phyloP scores from a whole-genome alignment of 768 basidiomycete species.

The Podaxis mareebaensis region DNA sequence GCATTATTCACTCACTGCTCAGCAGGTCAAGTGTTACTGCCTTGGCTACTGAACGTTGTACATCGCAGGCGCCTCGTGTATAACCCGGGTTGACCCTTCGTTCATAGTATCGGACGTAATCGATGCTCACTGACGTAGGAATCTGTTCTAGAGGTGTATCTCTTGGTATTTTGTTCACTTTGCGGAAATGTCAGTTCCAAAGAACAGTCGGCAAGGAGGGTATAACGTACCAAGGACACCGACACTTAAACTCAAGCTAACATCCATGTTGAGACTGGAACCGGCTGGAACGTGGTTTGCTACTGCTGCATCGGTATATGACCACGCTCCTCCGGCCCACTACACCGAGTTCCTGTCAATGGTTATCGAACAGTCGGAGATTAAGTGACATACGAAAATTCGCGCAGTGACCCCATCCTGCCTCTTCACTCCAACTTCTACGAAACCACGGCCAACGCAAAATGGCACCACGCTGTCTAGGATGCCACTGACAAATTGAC shows the following conservation, averaged over 20 bases:
- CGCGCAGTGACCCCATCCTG: background rate
- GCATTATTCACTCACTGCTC: background rate
- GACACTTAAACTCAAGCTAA: slow-evolving; percentile 4
- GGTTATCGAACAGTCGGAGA: background rate
- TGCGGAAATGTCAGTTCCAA: background rate
- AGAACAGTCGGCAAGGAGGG: background rate
- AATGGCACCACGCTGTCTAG: slow-evolving; percentile 17
- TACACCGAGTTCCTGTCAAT: background rate
- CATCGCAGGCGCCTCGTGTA: background rate
- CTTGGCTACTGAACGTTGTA: background rate
- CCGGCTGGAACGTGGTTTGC: slow-evolving; percentile 2
- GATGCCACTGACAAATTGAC: slow-evolving; percentile 8
- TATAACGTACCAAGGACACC: slow-evolving; percentile 4
- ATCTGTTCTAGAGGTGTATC: background rate
- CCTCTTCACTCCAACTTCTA: slow-evolving; percentile 20
- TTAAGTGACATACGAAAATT: background rate
- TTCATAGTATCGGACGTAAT: slow-evolving; percentile 12
- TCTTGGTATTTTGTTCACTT: slow-evolving; percentile 3
- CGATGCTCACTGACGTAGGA: background rate
- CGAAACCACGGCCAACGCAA: slow-evolving; percentile 24
- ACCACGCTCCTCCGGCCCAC: slow-evolving; percentile 14
- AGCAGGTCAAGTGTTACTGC: slow-evolving; percentile 4
- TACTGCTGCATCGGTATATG: background rate
- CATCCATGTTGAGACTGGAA: background rate
- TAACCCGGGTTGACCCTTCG: background rate